Evolutionary conservation across 805 yeast genomes (phyloP).

Genomic region (Hanseniaspora jakobsenii): DNA sequence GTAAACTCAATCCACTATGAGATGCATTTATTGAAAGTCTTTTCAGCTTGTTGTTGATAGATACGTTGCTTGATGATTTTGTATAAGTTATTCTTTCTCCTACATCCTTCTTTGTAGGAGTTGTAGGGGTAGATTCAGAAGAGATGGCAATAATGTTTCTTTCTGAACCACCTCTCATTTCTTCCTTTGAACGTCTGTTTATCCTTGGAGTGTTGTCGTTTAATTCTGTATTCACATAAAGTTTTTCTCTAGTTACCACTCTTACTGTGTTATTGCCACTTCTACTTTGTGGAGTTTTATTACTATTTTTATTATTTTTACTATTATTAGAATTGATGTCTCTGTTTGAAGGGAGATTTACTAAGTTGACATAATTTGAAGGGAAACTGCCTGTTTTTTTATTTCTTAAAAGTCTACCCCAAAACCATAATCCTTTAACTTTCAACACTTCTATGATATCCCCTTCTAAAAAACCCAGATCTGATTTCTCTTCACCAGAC

Average conservation of each 20-base stretch:
- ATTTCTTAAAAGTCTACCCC: slow-evolving; percentile 68
- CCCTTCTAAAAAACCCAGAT: slow-evolving; percentile 87
- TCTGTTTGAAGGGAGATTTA: slow-evolving; percentile 29
- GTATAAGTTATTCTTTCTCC: slow-evolving; percentile 13
- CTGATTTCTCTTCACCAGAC: slow-evolving; percentile 85
- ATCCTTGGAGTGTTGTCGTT: no score
- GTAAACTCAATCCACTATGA: not conserved
- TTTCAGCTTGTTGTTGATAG: not conserved
- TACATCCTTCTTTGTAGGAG: slow-evolving; percentile 2
- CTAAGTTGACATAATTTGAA: slow-evolving; percentile 60
- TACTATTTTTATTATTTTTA: no score
- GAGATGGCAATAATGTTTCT: not conserved
- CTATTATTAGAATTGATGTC: no score
- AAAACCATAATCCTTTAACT: slow-evolving; percentile 90
- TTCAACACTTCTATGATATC: slow-evolving; percentile 76
- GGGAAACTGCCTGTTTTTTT: slow-evolving; percentile 81
- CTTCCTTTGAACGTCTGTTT: no score
- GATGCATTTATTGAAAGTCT: not conserved
- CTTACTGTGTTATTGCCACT: not conserved
- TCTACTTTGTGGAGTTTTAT: not conserved
- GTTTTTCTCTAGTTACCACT: no score
- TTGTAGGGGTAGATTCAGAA: slow-evolving; percentile 8
- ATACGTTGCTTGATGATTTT: not conserved
- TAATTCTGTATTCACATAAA: no score
- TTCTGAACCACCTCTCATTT: not conserved